These are phyloP conservation scores for Alternaria novae-zelandiae DNA, from an alignment of 2,329 filamentous ascomycete species.

Conservation along the genomic window DNA sequence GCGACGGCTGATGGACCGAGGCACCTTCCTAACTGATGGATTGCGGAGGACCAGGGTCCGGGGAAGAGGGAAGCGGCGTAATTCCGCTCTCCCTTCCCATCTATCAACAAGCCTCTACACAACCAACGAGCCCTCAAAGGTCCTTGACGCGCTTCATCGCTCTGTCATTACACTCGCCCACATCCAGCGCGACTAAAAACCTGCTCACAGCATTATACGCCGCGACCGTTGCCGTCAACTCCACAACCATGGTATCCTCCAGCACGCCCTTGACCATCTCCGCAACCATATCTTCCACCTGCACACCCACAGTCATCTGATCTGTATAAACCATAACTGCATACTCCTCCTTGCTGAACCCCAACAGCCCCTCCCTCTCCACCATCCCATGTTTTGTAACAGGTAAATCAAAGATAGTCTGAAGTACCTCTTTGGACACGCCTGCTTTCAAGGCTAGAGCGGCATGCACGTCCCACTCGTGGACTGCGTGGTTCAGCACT, in stretches of 20 bases:
- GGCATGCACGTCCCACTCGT: slow-evolving; percentile 83
- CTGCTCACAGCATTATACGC: slow-evolving; percentile 85
- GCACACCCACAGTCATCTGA: slow-evolving; percentile 80
- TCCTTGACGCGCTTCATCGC: slow-evolving; percentile 43
- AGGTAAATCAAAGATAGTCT: slow-evolving; percentile 48
- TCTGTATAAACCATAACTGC: slow-evolving; percentile 77
- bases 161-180: slow-evolving; percentile 51
- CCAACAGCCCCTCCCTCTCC: slow-evolving; percentile 46
- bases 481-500: slow-evolving; percentile 80
- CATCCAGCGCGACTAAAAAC: slow-evolving; percentile 82
- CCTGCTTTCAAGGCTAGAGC: slow-evolving; percentile 66
- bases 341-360: slow-evolving; percentile 58
- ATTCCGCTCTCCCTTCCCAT: slow-evolving; percentile 14
- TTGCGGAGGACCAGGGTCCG: slow-evolving; percentile 24
- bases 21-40: slow-evolving; percentile 16
- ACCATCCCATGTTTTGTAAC: slow-evolving; percentile 23
- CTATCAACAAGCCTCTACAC: not conserved
- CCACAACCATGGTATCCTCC: slow-evolving; percentile 74
- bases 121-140: slow-evolving; percentile 13
- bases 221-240: slow-evolving; percentile 79
- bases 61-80: slow-evolving; percentile 21
- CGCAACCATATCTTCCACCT: slow-evolving; percentile 73
- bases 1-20: slow-evolving; percentile 34
- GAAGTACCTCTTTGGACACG: slow-evolving; percentile 65
- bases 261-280: slow-evolving; percentile 66